phyloP scores from a whole-genome alignment of 2,329 filamentous ascomycete species.

The Aspergillus thermomutatus region DNA sequence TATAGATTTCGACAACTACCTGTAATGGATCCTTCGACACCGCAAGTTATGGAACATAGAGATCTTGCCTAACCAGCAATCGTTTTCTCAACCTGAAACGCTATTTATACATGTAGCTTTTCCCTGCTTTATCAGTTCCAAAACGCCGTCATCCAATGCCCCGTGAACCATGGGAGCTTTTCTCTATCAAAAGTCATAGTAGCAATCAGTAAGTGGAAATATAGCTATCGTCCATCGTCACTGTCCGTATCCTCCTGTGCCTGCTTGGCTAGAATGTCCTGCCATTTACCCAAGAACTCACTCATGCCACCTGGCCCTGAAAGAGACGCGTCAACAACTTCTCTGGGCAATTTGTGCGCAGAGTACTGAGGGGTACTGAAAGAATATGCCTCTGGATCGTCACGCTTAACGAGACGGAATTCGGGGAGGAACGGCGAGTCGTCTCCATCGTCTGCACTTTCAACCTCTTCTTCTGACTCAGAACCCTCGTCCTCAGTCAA shows the following conservation, averaged over 20 bases:
- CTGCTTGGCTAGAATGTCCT: constrained; percentile 51
- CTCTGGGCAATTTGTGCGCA: constrained; percentile 90
- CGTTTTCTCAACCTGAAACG: neutral
- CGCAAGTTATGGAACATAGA: neutral
- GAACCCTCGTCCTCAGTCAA: constrained; percentile 20
- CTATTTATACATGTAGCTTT: neutral
- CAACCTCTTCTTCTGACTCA: constrained; percentile 33
- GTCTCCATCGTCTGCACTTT: constrained; percentile 48
- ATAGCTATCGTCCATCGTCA: constrained; percentile 26
- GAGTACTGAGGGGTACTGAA: constrained; percentile 86
- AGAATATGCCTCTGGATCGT: constrained; percentile 84
- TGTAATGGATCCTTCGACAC: neutral
- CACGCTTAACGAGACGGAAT: constrained; percentile 74
- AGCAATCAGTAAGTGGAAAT: neutral
- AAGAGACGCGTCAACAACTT: constrained; percentile 71
- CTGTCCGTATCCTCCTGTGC: constrained; percentile 37
- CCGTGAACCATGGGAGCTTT: neutral
- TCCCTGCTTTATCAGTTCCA: neutral
- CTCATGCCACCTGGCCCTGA: constrained; percentile 71
- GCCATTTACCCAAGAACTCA: constrained; percentile 77
- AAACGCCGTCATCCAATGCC: neutral
- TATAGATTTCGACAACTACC: neutral
- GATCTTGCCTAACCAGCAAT: neutral
- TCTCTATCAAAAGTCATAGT: neutral
- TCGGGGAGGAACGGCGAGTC: constrained; percentile 63